Percentiles rank a stretch among this genome's conserved stretches.
These are phyloP conservation scores for Diaporthe helianthi DNA, from an alignment of 2,329 filamentous ascomycete species.

Conservation along the genomic window DNA sequence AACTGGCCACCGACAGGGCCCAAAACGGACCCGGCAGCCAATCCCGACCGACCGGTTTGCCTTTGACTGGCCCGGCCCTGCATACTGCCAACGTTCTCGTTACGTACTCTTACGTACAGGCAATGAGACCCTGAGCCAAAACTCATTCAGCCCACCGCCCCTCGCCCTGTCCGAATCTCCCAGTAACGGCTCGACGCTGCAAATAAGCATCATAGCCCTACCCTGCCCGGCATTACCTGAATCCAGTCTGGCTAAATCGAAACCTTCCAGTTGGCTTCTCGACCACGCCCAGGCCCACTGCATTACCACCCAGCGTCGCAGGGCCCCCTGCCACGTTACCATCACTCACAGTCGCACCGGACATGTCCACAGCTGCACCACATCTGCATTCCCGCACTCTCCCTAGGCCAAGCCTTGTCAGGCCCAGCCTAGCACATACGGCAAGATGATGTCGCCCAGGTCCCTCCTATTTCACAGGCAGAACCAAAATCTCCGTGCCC, in stretches of 20 bases:
- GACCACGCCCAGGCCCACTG: conserved; percentile 19
- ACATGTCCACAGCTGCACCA: conserved; percentile 32
- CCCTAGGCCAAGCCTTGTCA: conserved; percentile 34
- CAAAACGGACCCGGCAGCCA: conserved; percentile 27
- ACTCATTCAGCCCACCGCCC: not conserved
- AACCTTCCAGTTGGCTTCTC: conserved; percentile 30
- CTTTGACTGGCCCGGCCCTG: conserved; percentile 24
- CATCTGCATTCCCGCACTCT: conserved; percentile 18
- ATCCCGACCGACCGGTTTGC: conserved; percentile 22
- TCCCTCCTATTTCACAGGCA: conserved; percentile 49
- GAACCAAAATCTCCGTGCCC: conserved; percentile 37
- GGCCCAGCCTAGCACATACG: conserved; percentile 26
- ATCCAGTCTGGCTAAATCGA: conserved; percentile 27
- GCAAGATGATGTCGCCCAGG: conserved; percentile 49
- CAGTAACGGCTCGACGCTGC: not conserved
- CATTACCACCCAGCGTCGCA: conserved; percentile 5
- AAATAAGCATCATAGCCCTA: conserved; percentile 28
- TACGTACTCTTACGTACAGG: conserved; percentile 45
- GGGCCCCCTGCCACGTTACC: conserved; percentile 3
- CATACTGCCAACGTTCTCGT: conserved; percentile 33
- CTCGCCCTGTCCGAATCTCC: conserved; percentile 1
- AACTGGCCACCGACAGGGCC: conserved; percentile 16
- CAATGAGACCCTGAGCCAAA: conserved; percentile 35
- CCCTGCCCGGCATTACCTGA: conserved; percentile 9
- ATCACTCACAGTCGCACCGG: conserved; percentile 27